A percentile compares a stretch with the other conserved stretches of the same genome.
These are phyloP conservation scores for Chlorencoelia australis DNA, from an alignment of 2,329 filamentous ascomycete genomes.

Conservation along the genomic window DNA sequence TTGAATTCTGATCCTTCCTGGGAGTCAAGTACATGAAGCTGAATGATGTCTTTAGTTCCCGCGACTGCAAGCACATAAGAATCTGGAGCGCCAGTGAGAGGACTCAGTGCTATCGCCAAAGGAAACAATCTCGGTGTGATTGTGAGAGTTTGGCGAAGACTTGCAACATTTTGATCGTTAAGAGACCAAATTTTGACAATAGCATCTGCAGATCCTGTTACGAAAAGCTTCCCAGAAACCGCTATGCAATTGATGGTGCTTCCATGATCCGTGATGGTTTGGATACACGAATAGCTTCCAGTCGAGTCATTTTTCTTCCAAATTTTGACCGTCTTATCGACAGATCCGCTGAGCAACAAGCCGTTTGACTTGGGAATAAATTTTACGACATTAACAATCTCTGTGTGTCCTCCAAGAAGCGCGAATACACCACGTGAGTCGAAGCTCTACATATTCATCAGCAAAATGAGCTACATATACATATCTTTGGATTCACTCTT, in stretches of 20 bases:
- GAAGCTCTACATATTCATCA: constrained; percentile 11
- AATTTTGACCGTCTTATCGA: constrained; percentile 66
- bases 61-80: constrained; percentile 68
- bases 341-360: constrained; percentile 67
- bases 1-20: constrained; percentile 43
- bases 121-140: constrained; percentile 76
- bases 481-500: constrained; percentile 30
- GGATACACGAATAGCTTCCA: constrained; percentile 30
- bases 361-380: constrained; percentile 52
- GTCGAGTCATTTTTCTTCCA: constrained; percentile 46
- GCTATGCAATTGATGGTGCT: constrained; percentile 64
- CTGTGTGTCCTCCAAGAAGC: constrained; percentile 67
- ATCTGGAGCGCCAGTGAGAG: constrained; percentile 40
- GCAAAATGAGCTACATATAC: neutral
- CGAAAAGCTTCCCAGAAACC: constrained; percentile 38
- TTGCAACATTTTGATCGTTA: constrained; percentile 31
- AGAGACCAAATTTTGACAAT: constrained; percentile 63
- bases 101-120: constrained; percentile 59
- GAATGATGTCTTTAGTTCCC: constrained; percentile 73
- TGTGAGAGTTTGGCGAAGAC: constrained; percentile 59
- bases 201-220: constrained; percentile 75
- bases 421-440: constrained; percentile 45
- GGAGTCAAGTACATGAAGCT: constrained; percentile 57
- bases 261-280: constrained; percentile 52
- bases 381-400: constrained; percentile 71